These are phyloP conservation scores for Suillus ampliporus DNA, from an alignment of 768 basidiomycete species.

Conservation along the genomic window DNA sequence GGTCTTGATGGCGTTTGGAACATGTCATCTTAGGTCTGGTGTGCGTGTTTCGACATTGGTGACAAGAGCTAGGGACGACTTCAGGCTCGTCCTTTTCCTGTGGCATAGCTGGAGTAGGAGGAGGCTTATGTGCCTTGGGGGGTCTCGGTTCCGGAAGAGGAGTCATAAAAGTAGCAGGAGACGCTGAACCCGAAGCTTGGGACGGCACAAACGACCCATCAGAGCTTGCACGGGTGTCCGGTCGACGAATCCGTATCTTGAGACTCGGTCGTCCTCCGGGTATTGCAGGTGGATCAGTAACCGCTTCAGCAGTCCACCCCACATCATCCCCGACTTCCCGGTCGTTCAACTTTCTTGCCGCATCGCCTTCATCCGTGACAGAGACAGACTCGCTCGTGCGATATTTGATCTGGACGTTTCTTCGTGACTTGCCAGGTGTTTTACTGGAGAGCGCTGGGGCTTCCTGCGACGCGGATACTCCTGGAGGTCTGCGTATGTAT, in stretches of 20 bases:
- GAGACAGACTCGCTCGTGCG: conserved; percentile 17
- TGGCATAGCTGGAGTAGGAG: neutral
- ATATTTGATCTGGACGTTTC: conserved; percentile 37
- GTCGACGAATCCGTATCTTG: conserved; percentile 21
- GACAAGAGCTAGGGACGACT: conserved; percentile 32
- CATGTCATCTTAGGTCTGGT: conserved; percentile 44
- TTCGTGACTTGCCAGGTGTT: conserved; percentile 16
- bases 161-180: conserved; percentile 13
- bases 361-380: conserved; percentile 6
- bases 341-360: conserved; percentile 8
- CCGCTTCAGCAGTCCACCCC: neutral
- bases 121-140: neutral
- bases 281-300: neutral
- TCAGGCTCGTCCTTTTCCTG: conserved; percentile 1
- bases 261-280: neutral
- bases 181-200: neutral
- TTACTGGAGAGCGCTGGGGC: conserved; percentile 23
- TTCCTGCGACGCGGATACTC: conserved; percentile 20
- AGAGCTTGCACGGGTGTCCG: conserved; percentile 11
- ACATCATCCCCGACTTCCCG: neutral
- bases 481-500: conserved; percentile 35
- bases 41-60: conserved; percentile 40
- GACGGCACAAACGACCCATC: conserved; percentile 16
- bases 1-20: conserved; percentile 24
- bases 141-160: conserved; percentile 9